A percentile compares a stretch with the other conserved stretches of the same genome.
phyloP scores from a whole-genome alignment of 257 asterid genomes.

The Plantago major region DNA sequence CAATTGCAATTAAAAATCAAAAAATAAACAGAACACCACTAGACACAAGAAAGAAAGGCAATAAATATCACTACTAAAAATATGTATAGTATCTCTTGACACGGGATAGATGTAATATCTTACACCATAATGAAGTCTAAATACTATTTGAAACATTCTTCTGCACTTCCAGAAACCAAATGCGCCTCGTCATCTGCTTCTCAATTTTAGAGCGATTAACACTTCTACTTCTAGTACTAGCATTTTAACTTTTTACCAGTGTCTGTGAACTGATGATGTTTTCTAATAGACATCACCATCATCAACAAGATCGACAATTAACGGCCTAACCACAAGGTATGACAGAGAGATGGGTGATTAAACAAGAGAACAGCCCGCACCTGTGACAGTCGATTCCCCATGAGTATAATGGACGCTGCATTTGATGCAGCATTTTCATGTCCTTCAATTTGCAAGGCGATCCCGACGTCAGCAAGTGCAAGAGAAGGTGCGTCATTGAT shows the following conservation, averaged over 20 bases:
- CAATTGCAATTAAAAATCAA: background rate
- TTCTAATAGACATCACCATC: no score
- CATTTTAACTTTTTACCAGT: no score
- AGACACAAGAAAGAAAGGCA: background rate
- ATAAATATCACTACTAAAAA: background rate
- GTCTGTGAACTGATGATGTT: no score
- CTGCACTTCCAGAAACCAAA: no score
- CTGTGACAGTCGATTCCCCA: slow-evolving; percentile 90
- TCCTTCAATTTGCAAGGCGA: slow-evolving; percentile 86
- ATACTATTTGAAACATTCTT: background rate
- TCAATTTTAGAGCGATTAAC: no score
- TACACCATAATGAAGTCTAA: background rate
- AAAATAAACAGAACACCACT: background rate
- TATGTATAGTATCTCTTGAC: background rate
- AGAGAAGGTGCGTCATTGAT: slow-evolving; percentile 97
- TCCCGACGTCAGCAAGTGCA: slow-evolving; percentile 97
- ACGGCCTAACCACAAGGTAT: background rate
- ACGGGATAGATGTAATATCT: background rate
- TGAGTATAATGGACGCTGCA: slow-evolving; percentile 91
- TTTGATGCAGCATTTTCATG: slow-evolving; percentile 98
- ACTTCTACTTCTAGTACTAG: no score
- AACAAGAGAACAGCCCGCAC: slow-evolving; percentile 27
- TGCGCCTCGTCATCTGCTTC: no score
- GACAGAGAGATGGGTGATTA: background rate
- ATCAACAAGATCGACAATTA: background rate